These are phyloP conservation scores for Ormosia semicastrata DNA, from an alignment of 306 rosid genomes.

Conservation along the genomic window DNA sequence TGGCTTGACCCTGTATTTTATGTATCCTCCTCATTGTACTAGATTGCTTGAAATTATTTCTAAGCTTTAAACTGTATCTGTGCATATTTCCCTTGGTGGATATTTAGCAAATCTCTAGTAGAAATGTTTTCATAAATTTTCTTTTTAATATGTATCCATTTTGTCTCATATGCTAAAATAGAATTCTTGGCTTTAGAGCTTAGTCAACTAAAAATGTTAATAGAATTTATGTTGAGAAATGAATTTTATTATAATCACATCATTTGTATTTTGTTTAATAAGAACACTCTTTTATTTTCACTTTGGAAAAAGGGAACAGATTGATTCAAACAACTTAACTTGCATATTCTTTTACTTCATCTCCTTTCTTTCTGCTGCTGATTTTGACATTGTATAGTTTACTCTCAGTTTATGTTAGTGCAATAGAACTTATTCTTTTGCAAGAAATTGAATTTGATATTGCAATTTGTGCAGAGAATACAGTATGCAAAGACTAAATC, in stretches of 20 bases:
- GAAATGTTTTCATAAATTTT: neutral
- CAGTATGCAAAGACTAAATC: slow-evolving; percentile 93
- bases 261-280: neutral
- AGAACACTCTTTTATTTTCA: no score
- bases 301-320: neutral
- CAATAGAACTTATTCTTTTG: neutral
- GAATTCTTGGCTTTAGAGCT: neutral
- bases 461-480: slow-evolving; percentile 60
- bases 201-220: neutral
- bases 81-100: neutral
- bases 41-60: neutral
- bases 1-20: neutral
- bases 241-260: neutral
- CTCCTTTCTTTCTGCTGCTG: neutral
- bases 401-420: neutral
- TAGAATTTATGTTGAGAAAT: neutral
- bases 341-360: neutral
- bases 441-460: slow-evolving; percentile 17
- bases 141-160: neutral
- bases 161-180: neutral
- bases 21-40: neutral
- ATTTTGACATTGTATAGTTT: slow-evolving; percentile 13
- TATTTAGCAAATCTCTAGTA: neutral
- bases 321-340: neutral
- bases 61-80: neutral